These are phyloP conservation scores for Naumovozyma baii DNA, from an alignment of 805 yeast species.

Conservation along the genomic window DNA sequence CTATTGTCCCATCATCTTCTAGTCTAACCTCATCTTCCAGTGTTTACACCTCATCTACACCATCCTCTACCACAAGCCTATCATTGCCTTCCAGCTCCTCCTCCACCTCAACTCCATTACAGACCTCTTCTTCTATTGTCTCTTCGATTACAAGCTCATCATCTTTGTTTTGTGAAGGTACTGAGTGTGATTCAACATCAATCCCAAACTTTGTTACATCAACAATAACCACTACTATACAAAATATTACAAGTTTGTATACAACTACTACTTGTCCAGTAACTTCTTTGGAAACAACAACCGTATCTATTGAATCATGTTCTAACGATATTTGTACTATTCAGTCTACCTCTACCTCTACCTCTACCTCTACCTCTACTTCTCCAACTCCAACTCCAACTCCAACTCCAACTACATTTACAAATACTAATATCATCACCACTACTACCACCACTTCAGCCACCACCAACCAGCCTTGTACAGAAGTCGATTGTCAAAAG, in stretches of 20 bases:
- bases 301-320: conserved; percentile 3
- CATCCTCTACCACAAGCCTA: not conserved
- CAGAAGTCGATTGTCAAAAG: too few relatives aligned
- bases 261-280: conserved; percentile 1
- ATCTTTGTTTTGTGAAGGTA: too few relatives aligned
- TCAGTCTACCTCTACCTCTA: not conserved
- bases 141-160: not conserved
- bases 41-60: not conserved
- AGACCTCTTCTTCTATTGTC: not conserved
- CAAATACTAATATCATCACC: not conserved
- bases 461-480: not conserved
- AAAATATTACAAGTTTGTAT: conserved; percentile 1
- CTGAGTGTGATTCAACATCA: too few relatives aligned
- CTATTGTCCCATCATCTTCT: not conserved
- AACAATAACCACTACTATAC: not conserved
- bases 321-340: not conserved
- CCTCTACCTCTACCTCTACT: not conserved
- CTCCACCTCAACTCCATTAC: too few relatives aligned
- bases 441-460: not conserved
- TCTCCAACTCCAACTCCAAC: not conserved
- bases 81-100: too few relatives aligned
- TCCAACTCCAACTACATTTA: not conserved
- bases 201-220: not conserved
- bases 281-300: not conserved
- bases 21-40: not conserved